These are phyloP conservation scores for Metschnikowia kofuensis DNA, from an alignment of 805 yeast species.

Conservation along the genomic window DNA sequence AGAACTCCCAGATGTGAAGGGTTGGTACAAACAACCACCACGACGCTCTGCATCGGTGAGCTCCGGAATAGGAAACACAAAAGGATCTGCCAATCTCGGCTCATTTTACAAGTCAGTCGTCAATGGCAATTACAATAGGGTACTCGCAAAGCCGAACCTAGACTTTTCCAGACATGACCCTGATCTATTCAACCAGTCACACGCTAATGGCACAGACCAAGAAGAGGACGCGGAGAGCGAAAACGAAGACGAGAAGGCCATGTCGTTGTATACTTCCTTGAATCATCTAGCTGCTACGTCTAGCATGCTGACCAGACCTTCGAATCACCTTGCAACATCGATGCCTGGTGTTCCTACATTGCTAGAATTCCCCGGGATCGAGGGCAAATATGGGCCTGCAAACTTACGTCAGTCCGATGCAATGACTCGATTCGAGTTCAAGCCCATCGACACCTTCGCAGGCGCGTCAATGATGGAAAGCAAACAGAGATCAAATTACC, in stretches of 20 bases:
- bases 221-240: constrained; percentile 34
- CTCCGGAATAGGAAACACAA: constrained; percentile 12
- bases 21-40: constrained; percentile 31
- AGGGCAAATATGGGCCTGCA: constrained; percentile 28
- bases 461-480: constrained; percentile 13
- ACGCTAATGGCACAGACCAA: constrained; percentile 7
- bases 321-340: constrained; percentile 9
- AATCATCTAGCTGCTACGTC: constrained; percentile 23
- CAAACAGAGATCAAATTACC: constrained; percentile 15
- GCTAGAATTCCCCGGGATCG: constrained; percentile 42
- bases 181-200: constrained; percentile 1
- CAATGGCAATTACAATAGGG: constrained; percentile 12
- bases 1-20: constrained; percentile 3
- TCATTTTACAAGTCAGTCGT: constrained; percentile 23
- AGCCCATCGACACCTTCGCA: constrained; percentile 14
- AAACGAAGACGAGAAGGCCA: constrained; percentile 63
- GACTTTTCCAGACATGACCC: constrained; percentile 9
- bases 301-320: constrained; percentile 11
- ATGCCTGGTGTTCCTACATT: constrained; percentile 38
- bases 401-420: constrained; percentile 17
- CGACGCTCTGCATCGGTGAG: constrained; percentile 17
- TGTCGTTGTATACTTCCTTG: constrained; percentile 62
- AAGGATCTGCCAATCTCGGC: constrained; percentile 28
- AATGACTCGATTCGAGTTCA: constrained; percentile 16
- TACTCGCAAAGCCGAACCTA: constrained; percentile 6